phyloP scores from a whole-genome alignment of 2,329 filamentous ascomycete species.

The Ramularia collo-cygni region DNA sequence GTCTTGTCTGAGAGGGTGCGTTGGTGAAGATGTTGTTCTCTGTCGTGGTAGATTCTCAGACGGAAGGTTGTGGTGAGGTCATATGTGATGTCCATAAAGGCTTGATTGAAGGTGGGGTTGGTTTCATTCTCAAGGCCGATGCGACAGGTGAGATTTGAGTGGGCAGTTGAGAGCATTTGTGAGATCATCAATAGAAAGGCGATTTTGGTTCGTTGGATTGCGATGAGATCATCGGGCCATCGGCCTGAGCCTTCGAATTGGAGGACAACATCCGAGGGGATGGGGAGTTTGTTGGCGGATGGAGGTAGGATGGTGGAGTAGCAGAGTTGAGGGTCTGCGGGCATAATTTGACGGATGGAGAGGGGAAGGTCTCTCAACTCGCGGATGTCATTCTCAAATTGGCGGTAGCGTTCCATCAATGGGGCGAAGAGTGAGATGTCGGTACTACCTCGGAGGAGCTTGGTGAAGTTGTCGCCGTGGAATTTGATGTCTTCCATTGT shows the following conservation, averaged over 20 bases:
- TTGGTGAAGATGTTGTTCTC: constrained; percentile 74
- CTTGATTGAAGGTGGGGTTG: constrained; percentile 64
- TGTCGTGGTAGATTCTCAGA: constrained; percentile 79
- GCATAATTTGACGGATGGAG: constrained; percentile 72
- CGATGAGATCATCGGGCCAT: constrained; percentile 87
- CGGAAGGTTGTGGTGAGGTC: constrained; percentile 68
- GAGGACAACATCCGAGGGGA: constrained; percentile 69
- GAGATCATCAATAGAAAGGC: constrained; percentile 74
- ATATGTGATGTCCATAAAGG: constrained; percentile 76
- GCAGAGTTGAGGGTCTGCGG: constrained; percentile 65
- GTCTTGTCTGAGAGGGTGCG: constrained; percentile 66
- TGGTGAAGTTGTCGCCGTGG: constrained; percentile 40
- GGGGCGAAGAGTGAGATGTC: constrained; percentile 55
- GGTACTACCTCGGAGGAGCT: constrained; percentile 34
- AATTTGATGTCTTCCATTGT: constrained; percentile 42
- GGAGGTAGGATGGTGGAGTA: constrained; percentile 60
- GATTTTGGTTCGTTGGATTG: constrained; percentile 89
- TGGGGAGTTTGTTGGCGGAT: constrained; percentile 39
- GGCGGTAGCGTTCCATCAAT: constrained; percentile 62
- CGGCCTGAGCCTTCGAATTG: constrained; percentile 89
- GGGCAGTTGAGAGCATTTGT: constrained; percentile 59
- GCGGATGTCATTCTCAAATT: constrained; percentile 70
- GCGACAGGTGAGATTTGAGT: constrained; percentile 56
- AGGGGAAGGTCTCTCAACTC: constrained; percentile 76
- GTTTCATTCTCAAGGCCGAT: constrained; percentile 75